These are phyloP conservation scores for Leccinum imitatum DNA, from an alignment of 768 basidiomycete genomes.

Conservation along the genomic window DNA sequence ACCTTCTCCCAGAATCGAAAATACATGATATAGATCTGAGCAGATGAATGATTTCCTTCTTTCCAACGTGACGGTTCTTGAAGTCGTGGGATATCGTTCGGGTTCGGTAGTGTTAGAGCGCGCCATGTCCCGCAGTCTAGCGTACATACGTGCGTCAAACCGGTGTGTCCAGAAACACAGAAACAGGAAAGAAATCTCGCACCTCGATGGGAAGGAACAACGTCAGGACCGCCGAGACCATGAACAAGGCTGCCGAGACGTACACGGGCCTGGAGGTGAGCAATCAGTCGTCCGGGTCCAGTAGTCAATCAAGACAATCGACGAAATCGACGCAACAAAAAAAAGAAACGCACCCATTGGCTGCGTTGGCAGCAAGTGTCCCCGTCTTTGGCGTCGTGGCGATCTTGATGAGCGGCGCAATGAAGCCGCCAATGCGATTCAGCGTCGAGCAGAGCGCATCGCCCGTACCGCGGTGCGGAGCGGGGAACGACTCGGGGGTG, in stretches of 20 bases:
- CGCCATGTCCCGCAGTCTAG: slow-evolving; percentile 29
- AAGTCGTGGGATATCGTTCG: neutral
- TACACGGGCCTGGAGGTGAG: slow-evolving; percentile 40
- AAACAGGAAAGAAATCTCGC: neutral
- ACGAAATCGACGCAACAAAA: neutral
- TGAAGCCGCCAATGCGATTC: slow-evolving; percentile 48
- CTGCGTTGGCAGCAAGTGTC: slow-evolving; percentile 27
- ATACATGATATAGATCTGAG: neutral
- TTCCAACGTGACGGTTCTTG: neutral
- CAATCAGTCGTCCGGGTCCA: neutral
- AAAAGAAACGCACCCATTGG: slow-evolving; percentile 36
- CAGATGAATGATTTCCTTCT: neutral
- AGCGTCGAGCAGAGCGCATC: slow-evolving; percentile 49
- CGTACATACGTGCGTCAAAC: neutral
- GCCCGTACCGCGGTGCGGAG: slow-evolving; percentile 55
- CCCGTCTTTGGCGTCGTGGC: slow-evolving; percentile 38
- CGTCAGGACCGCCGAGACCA: slow-evolving; percentile 41
- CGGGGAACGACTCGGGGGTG: slow-evolving; percentile 60
- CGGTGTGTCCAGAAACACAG: neutral
- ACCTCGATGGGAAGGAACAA: slow-evolving; percentile 51
- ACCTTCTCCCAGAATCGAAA: neutral
- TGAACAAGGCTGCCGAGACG: slow-evolving; percentile 46
- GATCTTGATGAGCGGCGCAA: slow-evolving; percentile 51
- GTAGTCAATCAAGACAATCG: no score
- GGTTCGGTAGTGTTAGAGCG: slow-evolving; percentile 13